Conservation (phyloP, 371 early-diverging fungal species). For the Actinomortierella wolfii region DNA sequence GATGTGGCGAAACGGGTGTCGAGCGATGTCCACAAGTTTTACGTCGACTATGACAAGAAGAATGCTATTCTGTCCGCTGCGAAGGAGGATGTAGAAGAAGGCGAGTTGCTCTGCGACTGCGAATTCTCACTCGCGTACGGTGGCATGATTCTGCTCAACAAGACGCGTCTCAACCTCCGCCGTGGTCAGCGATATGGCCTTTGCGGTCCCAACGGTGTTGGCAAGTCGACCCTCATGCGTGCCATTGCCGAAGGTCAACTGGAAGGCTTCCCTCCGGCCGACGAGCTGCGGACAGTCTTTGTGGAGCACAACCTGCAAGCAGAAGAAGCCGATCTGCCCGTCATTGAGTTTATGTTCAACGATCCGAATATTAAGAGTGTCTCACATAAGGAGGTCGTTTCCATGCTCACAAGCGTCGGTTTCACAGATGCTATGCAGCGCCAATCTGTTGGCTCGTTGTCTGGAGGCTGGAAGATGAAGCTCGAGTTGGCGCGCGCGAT, state of each 20-base stretch:
- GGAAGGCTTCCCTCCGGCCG: conserved; percentile 78
- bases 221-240: conserved; percentile 88
- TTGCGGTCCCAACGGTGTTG: conserved; percentile 86
- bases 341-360: conserved; percentile 40
- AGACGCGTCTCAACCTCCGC: conserved; percentile 74
- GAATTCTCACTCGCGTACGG: conserved; percentile 84
- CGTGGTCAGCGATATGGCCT: conserved; percentile 83
- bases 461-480: conserved; percentile 92
- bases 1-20: conserved; percentile 40
- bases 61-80: conserved; percentile 53
- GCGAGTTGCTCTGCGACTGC: conserved; percentile 78
- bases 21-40: conserved; percentile 41
- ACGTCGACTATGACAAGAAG: conserved; percentile 48
- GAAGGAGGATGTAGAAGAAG: conserved; percentile 67
- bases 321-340: conserved; percentile 65
- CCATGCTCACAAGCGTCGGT: conserved; percentile 23
- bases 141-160: conserved; percentile 79
- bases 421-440: conserved; percentile 32
- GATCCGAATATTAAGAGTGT: conserved; percentile 29
- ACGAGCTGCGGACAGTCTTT: conserved; percentile 70
- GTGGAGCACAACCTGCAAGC: conserved; percentile 83
- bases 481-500: conserved; percentile 86
- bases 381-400: conserved; percentile 27
- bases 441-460: conserved; percentile 33
- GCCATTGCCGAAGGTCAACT: conserved; percentile 78